Base-by-base conservation (phyloP, 495 filamentous ascomycete species). In the Aspergillus egyptiacus region DNA sequence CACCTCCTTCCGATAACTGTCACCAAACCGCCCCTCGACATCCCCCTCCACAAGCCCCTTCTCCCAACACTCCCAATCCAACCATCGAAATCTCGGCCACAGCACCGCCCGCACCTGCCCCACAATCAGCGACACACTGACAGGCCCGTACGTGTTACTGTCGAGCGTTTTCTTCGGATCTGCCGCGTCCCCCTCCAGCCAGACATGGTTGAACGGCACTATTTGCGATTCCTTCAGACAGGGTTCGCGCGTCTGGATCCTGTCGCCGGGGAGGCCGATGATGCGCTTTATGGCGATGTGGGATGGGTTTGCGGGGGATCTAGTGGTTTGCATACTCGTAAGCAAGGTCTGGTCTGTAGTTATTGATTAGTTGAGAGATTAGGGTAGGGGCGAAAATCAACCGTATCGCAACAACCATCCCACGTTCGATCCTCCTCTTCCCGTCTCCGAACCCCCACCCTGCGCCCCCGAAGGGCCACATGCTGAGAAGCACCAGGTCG, bases 71-170 rank as follows among this genome's bases (percentile, higher is more conserved):
- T 49, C 31, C 67, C 68, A 72, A 31, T 66, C 53, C 46, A 74
- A 51, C 58, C 55, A 62, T 33, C 69, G 58, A 57, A 83, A 72
- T 46, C 70, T 72, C 36, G 85, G 85, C 62, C 74, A 79, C 34
- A 89, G 47, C 6, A 88, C 70, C 51, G 79, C 78, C 19, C 77
- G 75, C 38, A 86, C 75, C 28, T 69, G 69, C 3, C 86, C 85
- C 6, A 77, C 74, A 22, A 91, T 73, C 34, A 91, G 56, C 55
- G 73, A 77, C 20, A 68, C 55, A 65, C 73, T 70, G 24, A 83
- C 76, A 1, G 87, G 85, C 4, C 87, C 87, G 58, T 87, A 89
- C 20, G 73, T 73, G 66, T 89, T 89, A 58, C 85, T 89, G 60
- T 91, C 87, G 44, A 79, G 61, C 52, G 78, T 81, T 51, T 75